phyloP scores from a whole-genome alignment of 495 filamentous ascomycete genomes.

The Ascobolus immersus region DNA sequence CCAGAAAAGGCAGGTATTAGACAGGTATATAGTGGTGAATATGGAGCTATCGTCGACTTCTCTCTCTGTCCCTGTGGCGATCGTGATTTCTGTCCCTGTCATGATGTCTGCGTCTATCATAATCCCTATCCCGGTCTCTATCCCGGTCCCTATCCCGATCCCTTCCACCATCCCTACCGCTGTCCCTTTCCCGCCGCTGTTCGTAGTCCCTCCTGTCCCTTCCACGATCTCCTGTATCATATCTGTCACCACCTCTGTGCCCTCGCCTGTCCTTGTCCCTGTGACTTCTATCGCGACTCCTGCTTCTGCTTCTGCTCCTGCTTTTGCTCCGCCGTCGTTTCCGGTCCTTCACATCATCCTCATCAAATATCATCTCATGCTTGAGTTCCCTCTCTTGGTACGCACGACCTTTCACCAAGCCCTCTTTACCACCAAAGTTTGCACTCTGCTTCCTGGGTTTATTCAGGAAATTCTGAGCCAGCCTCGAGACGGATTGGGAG shows the following conservation, averaged over 20 bases:
- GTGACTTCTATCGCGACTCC: background rate
- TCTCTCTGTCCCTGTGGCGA: background rate
- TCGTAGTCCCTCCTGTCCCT: too few relatives aligned
- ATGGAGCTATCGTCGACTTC: background rate
- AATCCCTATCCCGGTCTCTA: background rate
- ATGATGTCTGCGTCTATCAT: background rate
- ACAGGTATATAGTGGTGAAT: too few relatives aligned
- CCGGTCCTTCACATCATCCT: constrained; percentile 26
- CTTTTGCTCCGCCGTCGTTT: background rate
- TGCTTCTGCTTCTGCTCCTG: background rate
- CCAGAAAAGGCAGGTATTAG: too few relatives aligned
- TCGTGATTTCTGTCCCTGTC: background rate
- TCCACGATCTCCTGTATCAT: background rate
- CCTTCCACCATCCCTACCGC: background rate
- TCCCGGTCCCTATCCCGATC: background rate
- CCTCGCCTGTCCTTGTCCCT: too few relatives aligned
- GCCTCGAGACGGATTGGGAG: constrained; percentile 51
- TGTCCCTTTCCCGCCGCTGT: too few relatives aligned
- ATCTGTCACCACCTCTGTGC: background rate
- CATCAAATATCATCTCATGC: constrained; percentile 67
- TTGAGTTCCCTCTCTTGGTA: constrained; percentile 21
- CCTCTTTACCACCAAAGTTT: constrained; percentile 47
- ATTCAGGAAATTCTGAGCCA: constrained; percentile 7
- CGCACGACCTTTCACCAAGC: constrained; percentile 46
- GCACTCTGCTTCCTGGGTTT: constrained; percentile 20